phyloP scores from a whole-genome alignment of 306 rosid genomes.

The Acacia confusa region DNA sequence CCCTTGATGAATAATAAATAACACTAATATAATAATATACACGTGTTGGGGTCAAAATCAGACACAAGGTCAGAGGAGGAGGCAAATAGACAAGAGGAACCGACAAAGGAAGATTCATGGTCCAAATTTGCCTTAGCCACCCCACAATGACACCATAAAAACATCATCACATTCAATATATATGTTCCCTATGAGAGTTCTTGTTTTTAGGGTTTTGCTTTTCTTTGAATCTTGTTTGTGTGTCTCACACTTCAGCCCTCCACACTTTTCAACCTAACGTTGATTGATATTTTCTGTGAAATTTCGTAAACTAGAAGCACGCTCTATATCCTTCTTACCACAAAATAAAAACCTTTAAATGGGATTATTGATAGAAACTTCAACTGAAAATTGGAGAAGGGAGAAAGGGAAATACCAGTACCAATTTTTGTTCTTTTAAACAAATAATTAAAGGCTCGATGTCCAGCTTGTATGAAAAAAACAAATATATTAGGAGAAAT shows the following conservation, averaged over 20 bases:
- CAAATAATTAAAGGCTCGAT: no score
- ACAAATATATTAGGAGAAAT: no score
- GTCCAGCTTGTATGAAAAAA: no score
- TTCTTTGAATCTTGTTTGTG: not conserved
- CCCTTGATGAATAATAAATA: not conserved
- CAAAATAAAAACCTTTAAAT: not conserved
- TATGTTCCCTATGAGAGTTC: conserved; percentile 30
- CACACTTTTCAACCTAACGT: not conserved
- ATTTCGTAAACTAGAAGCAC: not conserved
- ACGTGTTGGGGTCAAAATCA: conserved; percentile 1
- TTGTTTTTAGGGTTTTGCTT: not conserved
- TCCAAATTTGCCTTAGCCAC: conserved; percentile 19
- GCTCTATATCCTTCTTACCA: not conserved
- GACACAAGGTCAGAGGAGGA: conserved; percentile 19
- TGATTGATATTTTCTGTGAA: not conserved
- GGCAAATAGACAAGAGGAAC: conserved; percentile 30
- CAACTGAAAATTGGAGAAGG: not conserved
- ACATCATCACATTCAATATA: not conserved
- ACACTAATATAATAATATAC: no score
- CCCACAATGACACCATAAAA: not conserved
- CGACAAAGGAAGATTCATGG: conserved; percentile 14
- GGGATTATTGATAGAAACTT: not conserved
- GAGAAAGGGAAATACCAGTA: no score
- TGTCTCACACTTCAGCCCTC: not conserved
- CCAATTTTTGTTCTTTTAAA: no score